Evolutionary conservation across 441 rosid genomes (phyloP).

Genomic region (Adansonia grandidieri): DNA sequence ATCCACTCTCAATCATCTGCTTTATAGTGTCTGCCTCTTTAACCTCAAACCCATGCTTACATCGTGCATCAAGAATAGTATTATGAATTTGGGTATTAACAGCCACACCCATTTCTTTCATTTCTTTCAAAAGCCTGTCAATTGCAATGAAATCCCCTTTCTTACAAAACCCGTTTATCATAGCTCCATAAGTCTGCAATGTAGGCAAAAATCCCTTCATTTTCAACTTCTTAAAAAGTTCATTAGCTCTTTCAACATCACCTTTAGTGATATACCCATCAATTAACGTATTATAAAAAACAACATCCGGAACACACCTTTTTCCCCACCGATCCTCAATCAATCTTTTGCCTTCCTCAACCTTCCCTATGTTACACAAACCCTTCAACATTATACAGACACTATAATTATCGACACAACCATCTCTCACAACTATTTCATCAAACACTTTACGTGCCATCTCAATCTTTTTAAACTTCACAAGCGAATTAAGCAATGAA

Average conservation of each 20-base stretch:
- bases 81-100: conserved; percentile 55
- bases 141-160: conserved; percentile 56
- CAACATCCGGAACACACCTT: conserved; percentile 77
- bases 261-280: conserved; percentile 69
- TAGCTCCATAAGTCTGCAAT: conserved; percentile 62
- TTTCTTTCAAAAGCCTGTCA: conserved; percentile 65
- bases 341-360: conserved; percentile 64
- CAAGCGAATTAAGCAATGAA: conserved; percentile 54
- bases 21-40: conserved; percentile 45
- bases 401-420: conserved; percentile 62
- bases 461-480: conserved; percentile 40
- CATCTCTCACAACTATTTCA: conserved; percentile 63
- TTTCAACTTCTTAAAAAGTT: conserved; percentile 65
- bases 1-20: conserved; percentile 55
- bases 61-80: conserved; percentile 58
- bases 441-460: conserved; percentile 60
- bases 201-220: conserved; percentile 76
- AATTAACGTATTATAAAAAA: conserved; percentile 74
- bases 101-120: conserved; percentile 62
- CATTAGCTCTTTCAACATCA: conserved; percentile 47
- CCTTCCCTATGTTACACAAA: conserved; percentile 68
- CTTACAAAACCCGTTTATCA: conserved; percentile 68
- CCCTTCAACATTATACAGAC: conserved; percentile 69
- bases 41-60: conserved; percentile 52
- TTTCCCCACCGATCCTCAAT: conserved; percentile 75